These are phyloP conservation scores for Coffea canephora DNA, from an alignment of 257 asterid genomes.

Conservation along the genomic window DNA sequence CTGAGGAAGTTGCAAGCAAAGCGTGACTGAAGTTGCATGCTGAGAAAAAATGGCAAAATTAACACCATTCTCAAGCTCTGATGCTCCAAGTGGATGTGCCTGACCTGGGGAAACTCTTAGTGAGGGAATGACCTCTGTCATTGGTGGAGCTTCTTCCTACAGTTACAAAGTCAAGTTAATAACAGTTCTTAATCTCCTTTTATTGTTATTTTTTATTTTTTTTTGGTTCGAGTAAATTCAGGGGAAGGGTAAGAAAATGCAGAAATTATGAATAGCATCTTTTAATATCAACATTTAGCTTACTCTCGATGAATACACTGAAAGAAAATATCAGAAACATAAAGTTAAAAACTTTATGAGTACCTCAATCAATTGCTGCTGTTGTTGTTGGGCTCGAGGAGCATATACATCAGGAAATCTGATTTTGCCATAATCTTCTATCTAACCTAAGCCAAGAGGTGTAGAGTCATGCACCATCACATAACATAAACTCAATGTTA, in stretches of 20 bases:
- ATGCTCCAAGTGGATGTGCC: constrained; percentile 88
- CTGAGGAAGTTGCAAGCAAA: constrained; percentile 62
- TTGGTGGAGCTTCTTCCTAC: constrained; percentile 57
- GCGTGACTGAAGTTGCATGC: constrained; percentile 83
- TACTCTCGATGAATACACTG: no score
- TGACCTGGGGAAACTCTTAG: constrained; percentile 67
- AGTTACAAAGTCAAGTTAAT: constrained; percentile 6
- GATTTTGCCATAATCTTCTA: constrained; percentile 22
- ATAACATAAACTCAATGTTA: background rate
- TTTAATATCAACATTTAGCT: background rate
- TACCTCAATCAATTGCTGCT: constrained; percentile 29
- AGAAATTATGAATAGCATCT: background rate
- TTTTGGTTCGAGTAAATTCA: background rate
- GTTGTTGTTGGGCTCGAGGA: constrained; percentile 26
- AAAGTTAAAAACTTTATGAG: background rate
- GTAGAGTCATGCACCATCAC: background rate
- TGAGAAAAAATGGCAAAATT: constrained; percentile 89
- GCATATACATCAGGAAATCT: constrained; percentile 16
- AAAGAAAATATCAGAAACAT: background rate
- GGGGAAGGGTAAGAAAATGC: background rate
- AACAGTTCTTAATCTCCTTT: no score
- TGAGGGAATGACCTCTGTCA: constrained; percentile 33
- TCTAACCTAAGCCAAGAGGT: constrained; percentile 26
- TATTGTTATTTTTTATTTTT: no score
- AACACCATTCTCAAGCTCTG: constrained; percentile 67